Conservation (phyloP, 805 yeast genomes). For the Teunomyces tritomae region DNA sequence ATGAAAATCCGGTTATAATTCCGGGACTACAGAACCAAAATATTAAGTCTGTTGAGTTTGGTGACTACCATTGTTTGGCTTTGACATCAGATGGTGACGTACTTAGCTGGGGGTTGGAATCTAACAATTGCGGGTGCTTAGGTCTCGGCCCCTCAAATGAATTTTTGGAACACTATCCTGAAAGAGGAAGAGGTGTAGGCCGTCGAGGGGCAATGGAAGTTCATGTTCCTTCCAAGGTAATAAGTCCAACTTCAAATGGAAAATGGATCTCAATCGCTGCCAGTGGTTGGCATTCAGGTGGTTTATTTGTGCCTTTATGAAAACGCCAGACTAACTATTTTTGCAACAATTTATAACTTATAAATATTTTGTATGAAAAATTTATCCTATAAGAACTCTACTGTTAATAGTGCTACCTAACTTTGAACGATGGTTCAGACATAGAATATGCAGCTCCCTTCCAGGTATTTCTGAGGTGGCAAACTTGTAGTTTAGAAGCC, state of each 20-base stretch:
- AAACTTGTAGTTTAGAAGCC: not conserved
- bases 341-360: not conserved
- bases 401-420: not conserved
- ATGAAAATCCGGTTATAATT: constrained; percentile 28
- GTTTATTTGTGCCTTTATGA: constrained; percentile 34
- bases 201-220: constrained; percentile 30
- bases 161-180: constrained; percentile 5
- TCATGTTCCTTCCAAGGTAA: constrained; percentile 19
- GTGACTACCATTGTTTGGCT: constrained; percentile 71
- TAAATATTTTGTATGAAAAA: not conserved
- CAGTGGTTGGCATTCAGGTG: constrained; percentile 81
- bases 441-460: not conserved
- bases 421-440: not conserved
- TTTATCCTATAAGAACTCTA: not conserved
- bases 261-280: constrained; percentile 63
- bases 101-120: constrained; percentile 68
- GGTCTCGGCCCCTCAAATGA: constrained; percentile 48
- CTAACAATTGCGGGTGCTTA: constrained; percentile 62
- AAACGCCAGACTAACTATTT: not conserved
- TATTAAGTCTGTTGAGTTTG: constrained; percentile 58
- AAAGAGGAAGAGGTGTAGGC: constrained; percentile 22
- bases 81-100: constrained; percentile 56
- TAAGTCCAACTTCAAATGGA: constrained; percentile 42
- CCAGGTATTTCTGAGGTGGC: not conserved
- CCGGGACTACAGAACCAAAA: constrained; percentile 45